Evolutionary conservation across 140 eudicot genomes (phyloP), one percentile per base, ranked within the genome.

Genomic region (Stevia rebaudiana): DNA sequence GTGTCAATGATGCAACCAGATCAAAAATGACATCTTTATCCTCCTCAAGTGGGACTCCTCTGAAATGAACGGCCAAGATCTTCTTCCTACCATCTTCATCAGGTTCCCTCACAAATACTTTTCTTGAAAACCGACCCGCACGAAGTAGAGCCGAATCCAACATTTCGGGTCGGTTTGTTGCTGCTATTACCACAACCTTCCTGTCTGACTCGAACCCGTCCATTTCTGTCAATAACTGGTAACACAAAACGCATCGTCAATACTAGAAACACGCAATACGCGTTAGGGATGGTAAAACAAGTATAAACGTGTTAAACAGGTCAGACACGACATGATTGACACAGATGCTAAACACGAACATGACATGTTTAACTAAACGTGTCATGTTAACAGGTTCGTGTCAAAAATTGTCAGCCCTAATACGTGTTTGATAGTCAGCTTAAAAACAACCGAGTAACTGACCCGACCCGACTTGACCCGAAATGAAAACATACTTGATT

Each of bases 101-200:
- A 0, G 87, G 87, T 65, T 82, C 87, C 62, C 65, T 71, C 24
- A 82, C 84, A 37, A 69, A 36, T 0, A 82, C 84, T 71, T 82
- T 82, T 72, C 87, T 74, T 15, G 84, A 82, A 51, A 82, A 82
- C 5, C 87, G 81, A 17, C 87, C 87, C 17, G 84, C 83, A 23
- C 84, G 81, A 59, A 76, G 71, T 8, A 82, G 68, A 6, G 87
- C 87, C 3, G 80, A 72, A 47, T 78, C 87, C 71, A 82, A 44
- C 74, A 80, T 76, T 74, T 82, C 87, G 11, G 87, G 83, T 67
- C 87, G 35, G 41, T 82, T 82, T 8, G 87, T 82, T 7, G 87
- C 87, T 3, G 87, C 84, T 8, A 82, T 82, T 13, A 82, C 84
- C 12, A 82, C 77, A 62, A 78, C 87, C 36, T 74, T 78, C 18